Conservation (phyloP, 345 rosid species). For the Crucihimalaya himalaica region DNA sequence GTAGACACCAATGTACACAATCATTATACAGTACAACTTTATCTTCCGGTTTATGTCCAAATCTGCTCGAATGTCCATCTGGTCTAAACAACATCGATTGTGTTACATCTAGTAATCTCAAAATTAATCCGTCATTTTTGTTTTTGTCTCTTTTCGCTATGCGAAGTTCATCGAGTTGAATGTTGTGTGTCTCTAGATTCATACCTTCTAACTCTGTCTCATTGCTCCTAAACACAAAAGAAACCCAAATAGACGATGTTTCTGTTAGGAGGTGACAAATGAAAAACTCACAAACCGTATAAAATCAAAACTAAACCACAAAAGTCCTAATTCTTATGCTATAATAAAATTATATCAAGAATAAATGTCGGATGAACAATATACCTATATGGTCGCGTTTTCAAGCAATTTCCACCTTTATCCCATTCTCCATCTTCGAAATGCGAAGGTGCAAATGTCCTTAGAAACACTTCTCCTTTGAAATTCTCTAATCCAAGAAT, state of each 20-base stretch:
- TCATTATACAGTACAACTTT: conserved; percentile 73
- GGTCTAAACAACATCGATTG: conserved; percentile 57
- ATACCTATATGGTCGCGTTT: conserved; percentile 54
- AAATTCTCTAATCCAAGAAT: conserved; percentile 44
- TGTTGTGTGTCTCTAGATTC: conserved; percentile 58
- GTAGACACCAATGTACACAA: conserved; percentile 92
- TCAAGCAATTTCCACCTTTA: conserved; percentile 64
- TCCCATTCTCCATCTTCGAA: conserved; percentile 73
- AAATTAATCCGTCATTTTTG: not conserved
- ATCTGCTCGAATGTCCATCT: conserved; percentile 77
- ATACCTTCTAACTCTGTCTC: conserved; percentile 49
- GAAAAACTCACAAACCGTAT: not conserved
- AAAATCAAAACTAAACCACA: not conserved
- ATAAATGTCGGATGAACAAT: conserved; percentile 39
- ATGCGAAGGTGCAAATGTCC: conserved; percentile 55
- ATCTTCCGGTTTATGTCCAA: conserved; percentile 64
- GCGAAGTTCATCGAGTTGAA: conserved; percentile 67
- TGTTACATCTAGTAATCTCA: conserved; percentile 59
- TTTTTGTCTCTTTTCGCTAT: conserved; percentile 52
- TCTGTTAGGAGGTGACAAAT: not conserved
- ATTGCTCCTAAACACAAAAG: conserved; percentile 37
- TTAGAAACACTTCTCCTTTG: conserved; percentile 55
- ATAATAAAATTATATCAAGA: not conserved
- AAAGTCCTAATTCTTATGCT: not conserved
- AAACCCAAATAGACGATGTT: conserved; percentile 18